A percentile compares a stretch with the other conserved stretches of the same genome.
These are phyloP conservation scores for Chytridiales sp. DNA, from an alignment of 371 early-diverging fungal species.

Conservation along the genomic window DNA sequence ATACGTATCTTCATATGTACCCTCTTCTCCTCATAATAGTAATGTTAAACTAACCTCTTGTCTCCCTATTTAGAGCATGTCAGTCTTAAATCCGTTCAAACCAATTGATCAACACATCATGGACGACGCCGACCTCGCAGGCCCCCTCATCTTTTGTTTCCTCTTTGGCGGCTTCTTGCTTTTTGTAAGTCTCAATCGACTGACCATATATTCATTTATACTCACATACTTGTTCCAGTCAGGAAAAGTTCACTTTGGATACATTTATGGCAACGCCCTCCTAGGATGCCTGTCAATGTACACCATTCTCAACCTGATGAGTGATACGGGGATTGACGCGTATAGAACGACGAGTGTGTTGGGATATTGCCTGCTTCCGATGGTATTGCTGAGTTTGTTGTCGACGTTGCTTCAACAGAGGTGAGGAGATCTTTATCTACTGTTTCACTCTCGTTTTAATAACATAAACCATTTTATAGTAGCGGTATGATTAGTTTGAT, in stretches of 20 bases:
- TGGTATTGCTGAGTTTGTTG: conserved; percentile 68
- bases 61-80: conserved; percentile 9
- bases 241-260: conserved; percentile 94
- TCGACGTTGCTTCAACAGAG: conserved; percentile 38
- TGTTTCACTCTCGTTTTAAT: background rate
- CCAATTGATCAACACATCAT: conserved; percentile 87
- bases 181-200: conserved; percentile 50
- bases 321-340: conserved; percentile 80
- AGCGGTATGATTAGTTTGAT: conserved; percentile 53
- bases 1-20: no score
- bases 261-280: conserved; percentile 93
- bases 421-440: conserved; percentile 31
- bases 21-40: no score
- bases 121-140: conserved; percentile 88
- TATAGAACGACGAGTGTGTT: conserved; percentile 91
- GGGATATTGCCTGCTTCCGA: conserved; percentile 94
- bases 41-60: no score
- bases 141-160: conserved; percentile 88
- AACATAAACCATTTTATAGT: background rate
- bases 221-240: conserved; percentile 48
- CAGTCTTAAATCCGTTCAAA: conserved; percentile 56
- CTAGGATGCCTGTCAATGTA: conserved; percentile 87
- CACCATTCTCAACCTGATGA: conserved; percentile 91
- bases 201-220: conserved; percentile 3
- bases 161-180: conserved; percentile 86